Conservation (phyloP, 2,329 filamentous ascomycete species). For the Phaeomoniella chlamydospora region DNA sequence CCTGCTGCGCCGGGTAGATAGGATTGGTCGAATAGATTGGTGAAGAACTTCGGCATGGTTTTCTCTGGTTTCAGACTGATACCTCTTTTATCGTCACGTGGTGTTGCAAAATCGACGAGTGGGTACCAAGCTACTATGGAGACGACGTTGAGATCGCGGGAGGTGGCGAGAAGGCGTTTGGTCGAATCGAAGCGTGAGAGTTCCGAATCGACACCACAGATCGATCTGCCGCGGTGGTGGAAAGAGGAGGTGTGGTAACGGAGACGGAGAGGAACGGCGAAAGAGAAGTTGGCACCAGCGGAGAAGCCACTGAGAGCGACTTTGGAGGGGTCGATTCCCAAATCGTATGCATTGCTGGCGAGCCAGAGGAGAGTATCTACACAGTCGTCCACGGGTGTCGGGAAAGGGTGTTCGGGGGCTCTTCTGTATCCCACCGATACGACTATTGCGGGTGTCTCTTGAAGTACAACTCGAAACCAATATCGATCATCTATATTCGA, state of each 20-base stretch:
- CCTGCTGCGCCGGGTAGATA: constrained; percentile 28
- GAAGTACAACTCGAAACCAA: constrained; percentile 42
- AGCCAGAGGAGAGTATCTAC: constrained; percentile 47
- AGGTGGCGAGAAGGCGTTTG: constrained; percentile 19
- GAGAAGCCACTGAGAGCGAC: constrained; percentile 49
- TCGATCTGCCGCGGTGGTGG: constrained; percentile 7
- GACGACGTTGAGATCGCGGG: constrained; percentile 33
- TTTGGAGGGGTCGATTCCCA: constrained; percentile 41
- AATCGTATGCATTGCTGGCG: constrained; percentile 37
- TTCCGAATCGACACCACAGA: constrained; percentile 3
- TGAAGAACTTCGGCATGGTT: constrained; percentile 31
- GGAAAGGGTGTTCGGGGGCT: constrained; percentile 48
- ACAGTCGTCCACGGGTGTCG: constrained; percentile 49
- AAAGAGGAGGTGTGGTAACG: constrained; percentile 20
- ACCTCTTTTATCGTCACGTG: constrained; percentile 42
- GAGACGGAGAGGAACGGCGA: constrained; percentile 45
- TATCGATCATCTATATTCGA: constrained; percentile 45
- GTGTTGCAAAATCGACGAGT: constrained; percentile 45
- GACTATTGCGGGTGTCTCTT: constrained; percentile 41
- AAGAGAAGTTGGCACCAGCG: constrained; percentile 47
- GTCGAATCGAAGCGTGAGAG: constrained; percentile 18
- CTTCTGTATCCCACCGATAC: constrained; percentile 47
- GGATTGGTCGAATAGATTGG: constrained; percentile 32
- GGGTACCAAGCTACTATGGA: constrained; percentile 49
- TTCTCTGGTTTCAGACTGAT: constrained; percentile 38